These are phyloP conservation scores for Sporothrix inflata DNA, from an alignment of 2,329 filamentous ascomycete genomes.

Conservation along the genomic window DNA sequence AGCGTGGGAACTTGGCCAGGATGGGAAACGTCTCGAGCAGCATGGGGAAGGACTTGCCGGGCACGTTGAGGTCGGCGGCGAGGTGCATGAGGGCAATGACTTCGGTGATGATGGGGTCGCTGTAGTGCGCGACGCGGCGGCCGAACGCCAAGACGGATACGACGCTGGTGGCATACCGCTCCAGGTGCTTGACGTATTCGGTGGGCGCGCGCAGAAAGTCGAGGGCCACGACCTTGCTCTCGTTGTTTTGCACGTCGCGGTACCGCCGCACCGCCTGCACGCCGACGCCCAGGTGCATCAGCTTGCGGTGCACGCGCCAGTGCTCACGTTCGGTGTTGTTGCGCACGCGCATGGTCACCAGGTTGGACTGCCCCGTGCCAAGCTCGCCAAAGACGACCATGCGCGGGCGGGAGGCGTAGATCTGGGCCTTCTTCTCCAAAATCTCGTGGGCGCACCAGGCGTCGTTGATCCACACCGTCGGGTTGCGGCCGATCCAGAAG, in stretches of 20 bases:
- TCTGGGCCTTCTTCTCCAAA: constrained; percentile 57
- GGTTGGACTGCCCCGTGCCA: constrained; percentile 48
- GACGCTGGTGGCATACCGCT: constrained; percentile 57
- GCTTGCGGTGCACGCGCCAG: constrained; percentile 52
- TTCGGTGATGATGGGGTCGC: constrained; percentile 62
- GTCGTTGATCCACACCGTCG: constrained; percentile 54
- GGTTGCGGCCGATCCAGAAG: constrained; percentile 58
- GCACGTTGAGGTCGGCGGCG: constrained; percentile 58
- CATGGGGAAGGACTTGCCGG: constrained; percentile 59
- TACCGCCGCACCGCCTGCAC: constrained; percentile 59
- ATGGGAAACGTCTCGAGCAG: constrained; percentile 59
- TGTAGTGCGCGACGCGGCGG: constrained; percentile 51
- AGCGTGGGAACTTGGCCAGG: constrained; percentile 52
- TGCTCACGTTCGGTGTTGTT: constrained; percentile 46
- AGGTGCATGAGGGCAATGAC: constrained; percentile 62
- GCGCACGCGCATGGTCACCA: constrained; percentile 50
- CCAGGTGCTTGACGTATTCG: constrained; percentile 57
- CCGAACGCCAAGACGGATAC: constrained; percentile 62
- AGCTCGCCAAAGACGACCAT: constrained; percentile 54
- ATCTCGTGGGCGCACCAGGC: constrained; percentile 56
- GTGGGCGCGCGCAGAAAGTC: constrained; percentile 50
- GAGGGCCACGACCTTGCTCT: constrained; percentile 59
- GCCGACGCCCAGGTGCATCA: constrained; percentile 57
- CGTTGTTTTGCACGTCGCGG: constrained; percentile 59
- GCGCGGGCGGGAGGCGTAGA: constrained; percentile 55